Base-by-base conservation (phyloP, 768 basidiomycete species). In the Rhodosporidiobolus sp. region DNA sequence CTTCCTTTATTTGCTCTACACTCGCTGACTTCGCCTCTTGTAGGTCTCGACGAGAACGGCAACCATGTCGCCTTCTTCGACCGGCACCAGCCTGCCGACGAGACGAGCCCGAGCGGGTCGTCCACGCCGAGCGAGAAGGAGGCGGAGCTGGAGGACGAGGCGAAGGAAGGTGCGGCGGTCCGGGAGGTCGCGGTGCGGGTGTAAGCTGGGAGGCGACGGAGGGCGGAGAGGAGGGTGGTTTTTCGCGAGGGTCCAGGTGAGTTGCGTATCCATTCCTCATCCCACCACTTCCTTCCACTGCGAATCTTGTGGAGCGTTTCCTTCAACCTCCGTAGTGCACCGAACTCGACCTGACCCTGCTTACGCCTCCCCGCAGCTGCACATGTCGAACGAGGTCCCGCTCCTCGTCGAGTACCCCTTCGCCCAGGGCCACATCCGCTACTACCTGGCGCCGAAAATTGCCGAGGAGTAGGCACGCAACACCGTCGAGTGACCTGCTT, bases 391-490 rank as follows among this genome's bases (percentile, higher is more conserved):
- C 79, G 93, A 95, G 46, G 92, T 95, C 0, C 93, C 93, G 5
- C 83, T 95, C 60, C 85, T 95, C 66, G 91, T 94, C 54, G 88
- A 89, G 50, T 98, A 94, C 82, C 87, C 89, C 73, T 98, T 96
- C 78, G 88, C 87, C 56, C 89, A 91, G 79, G 94, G 94, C 2
- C 85, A 86, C 77, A 91, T 98, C 80, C 87, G 89, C 72, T 98
- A 95, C 85, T 98, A 94, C 85, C 86, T 98, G 65, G 94, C 94
- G 55, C 94, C 94, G 32, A 97, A 97, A 84, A 94, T 94, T 72
- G 89, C 90, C 46, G 91, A 93, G 76, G 91, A 93, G 68, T 91
- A 54, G 30, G n/a, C n/a, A n/a, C n/a, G n/a, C n/a, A n/a, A n/a
- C n/a, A n/a, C n/a, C n/a, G n/a, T n/a, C n/a, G n/a, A n/a, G n/a